phyloP scores from a whole-genome alignment of 2,329 filamentous ascomycete genomes.

The Paraphoma sp. region DNA sequence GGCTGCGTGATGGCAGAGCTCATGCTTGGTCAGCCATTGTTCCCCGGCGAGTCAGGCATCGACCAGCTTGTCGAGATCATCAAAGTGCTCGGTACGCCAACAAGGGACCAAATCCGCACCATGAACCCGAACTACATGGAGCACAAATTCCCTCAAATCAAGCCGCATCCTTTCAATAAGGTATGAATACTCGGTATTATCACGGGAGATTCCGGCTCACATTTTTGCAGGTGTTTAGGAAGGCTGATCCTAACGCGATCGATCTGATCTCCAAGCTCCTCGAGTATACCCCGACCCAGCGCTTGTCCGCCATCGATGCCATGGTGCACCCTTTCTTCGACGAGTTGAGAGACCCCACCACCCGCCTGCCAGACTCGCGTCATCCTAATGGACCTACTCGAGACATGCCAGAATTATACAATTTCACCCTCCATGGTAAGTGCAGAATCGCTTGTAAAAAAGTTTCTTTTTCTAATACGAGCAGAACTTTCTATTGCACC shows the following conservation, averaged over 20 bases:
- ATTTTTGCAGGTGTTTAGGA: constrained; percentile 78
- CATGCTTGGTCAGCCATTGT: constrained; percentile 97
- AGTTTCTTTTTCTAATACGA: constrained; percentile 13
- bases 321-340: constrained; percentile 99
- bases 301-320: constrained; percentile 89
- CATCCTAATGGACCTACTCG: constrained; percentile 80
- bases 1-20: constrained; percentile 99
- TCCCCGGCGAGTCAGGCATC: constrained; percentile 97
- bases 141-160: constrained; percentile 99
- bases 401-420: constrained; percentile 86
- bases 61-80: constrained; percentile 99
- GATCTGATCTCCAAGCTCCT: constrained; percentile 92
- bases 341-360: constrained; percentile 89
- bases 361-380: constrained; percentile 90
- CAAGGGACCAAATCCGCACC: constrained; percentile 95
- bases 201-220: no score
- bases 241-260: constrained; percentile 90
- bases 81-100: constrained; percentile 96
- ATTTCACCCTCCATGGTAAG: constrained; percentile 93
- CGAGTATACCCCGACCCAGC: constrained; percentile 97
- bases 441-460: constrained; percentile 13
- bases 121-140: constrained; percentile 99
- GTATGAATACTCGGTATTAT: constrained; percentile 46
- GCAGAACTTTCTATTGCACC: constrained; percentile 95
- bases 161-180: constrained; percentile 98